These are phyloP conservation scores for Aureobasidium sp. DNA, from an alignment of 2,329 filamentous ascomycete species.

Conservation along the genomic window DNA sequence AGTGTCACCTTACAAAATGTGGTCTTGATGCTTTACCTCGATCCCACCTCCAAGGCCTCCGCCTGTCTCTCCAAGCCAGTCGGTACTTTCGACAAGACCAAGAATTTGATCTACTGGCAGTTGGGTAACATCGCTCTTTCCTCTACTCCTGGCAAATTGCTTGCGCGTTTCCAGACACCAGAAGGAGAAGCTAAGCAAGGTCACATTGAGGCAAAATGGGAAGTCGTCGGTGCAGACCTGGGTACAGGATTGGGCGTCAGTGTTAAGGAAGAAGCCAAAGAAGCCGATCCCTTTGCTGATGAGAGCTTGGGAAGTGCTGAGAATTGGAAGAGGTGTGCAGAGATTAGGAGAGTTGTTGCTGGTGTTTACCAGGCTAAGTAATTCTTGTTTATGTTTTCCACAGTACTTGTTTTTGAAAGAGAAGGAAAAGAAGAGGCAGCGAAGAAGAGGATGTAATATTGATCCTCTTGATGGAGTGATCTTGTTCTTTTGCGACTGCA, in stretches of 20 bases:
- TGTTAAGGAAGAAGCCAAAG: slow-evolving; percentile 42
- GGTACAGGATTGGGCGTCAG: slow-evolving; percentile 75
- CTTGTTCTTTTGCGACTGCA: no score
- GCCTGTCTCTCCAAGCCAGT: slow-evolving; percentile 81
- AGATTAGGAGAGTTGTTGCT: slow-evolving; percentile 22
- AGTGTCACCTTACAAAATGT: slow-evolving; percentile 75
- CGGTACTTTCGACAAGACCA: slow-evolving; percentile 83
- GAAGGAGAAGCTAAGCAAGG: slow-evolving; percentile 77
- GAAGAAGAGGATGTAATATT: background rate
- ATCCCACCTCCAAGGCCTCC: slow-evolving; percentile 63
- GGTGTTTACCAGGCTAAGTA: slow-evolving; percentile 22
- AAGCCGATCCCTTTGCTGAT: slow-evolving; percentile 41
- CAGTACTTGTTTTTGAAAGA: background rate
- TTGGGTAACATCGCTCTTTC: slow-evolving; percentile 70
- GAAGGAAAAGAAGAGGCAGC: background rate
- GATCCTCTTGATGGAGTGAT: no score
- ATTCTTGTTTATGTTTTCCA: background rate
- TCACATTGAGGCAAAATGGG: slow-evolving; percentile 86
- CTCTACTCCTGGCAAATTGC: slow-evolving; percentile 73
- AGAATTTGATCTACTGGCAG: slow-evolving; percentile 83
- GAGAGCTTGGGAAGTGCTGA: background rate
- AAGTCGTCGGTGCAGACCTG: slow-evolving; percentile 49
- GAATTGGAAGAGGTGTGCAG: slow-evolving; percentile 20
- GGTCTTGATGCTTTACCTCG: slow-evolving; percentile 75
- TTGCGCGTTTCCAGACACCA: slow-evolving; percentile 79